Evolutionary conservation across 2,329 filamentous ascomycete genomes (phyloP), one percentile per base, ranked within the genome.

Genomic region (Nannizziopsis barbatae): DNA sequence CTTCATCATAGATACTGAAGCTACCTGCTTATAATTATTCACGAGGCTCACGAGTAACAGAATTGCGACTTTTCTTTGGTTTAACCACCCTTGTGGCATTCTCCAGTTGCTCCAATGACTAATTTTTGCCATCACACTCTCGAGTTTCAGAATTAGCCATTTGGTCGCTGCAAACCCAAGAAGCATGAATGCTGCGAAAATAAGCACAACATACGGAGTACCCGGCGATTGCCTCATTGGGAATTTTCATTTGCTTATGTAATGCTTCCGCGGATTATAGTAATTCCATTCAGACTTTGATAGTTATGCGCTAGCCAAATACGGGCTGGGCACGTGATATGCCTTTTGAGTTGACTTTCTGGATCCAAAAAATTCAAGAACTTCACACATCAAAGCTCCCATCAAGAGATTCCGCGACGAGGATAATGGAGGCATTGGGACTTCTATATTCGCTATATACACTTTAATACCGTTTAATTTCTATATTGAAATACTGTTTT

Each of bases 11-110:
- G 22, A 7, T 27, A 27, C 22, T 7, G 4, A 27, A 27, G 22
- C 22, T 7, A 27, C 22, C 7, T 27, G 7, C 7, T 27, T 27
- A 4, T 27, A 27, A 27, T 3, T 27, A 27, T 27, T 27, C 22
- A 27, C 22, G n/a, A 27, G 7, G 7, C 4, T 27, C n/a, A n/a
- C n/a, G n/a, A n/a, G n/a, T n/a, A n/a, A n/a, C n/a, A n/a, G n/a
- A 7, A 27, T 27, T 7, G 22, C 4, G 22, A 27, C 22, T 37
- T 15, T 45, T 45, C 10, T 5, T 15, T 11, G 42, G 42, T 11
- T 45, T 54, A 30, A 52, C 53, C 27, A 53, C 60, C 22, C 47
- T 56, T 3, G 58, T 52, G 30, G 55, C 50, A 14, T 52, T 52
- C 17, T 56, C 51, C 7, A 55, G 37, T 36, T 57, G 53, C 14